Conservation (phyloP, 2,329 filamentous ascomycete species). For the Aureobasidium sp. region DNA sequence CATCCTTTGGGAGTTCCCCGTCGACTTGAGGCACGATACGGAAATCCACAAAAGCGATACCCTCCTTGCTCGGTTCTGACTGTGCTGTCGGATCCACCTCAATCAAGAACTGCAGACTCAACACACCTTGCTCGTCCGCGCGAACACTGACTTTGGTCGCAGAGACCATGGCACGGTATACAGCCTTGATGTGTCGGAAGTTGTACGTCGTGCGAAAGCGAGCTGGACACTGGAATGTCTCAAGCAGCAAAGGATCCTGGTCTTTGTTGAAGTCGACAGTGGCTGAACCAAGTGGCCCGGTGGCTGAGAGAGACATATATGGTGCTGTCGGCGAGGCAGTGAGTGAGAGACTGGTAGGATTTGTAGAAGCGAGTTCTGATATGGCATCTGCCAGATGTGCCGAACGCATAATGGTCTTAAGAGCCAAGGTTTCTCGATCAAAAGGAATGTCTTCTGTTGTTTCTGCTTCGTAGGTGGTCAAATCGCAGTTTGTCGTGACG, state of each 20-base stretch:
- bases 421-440: conserved; percentile 66
- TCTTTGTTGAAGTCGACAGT: conserved; percentile 50
- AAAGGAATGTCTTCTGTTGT: conserved; percentile 74
- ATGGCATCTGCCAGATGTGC: conserved; percentile 65
- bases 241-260: conserved; percentile 47
- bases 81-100: conserved; percentile 55
- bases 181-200: conserved; percentile 78
- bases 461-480: conserved; percentile 65
- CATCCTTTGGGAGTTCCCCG: conserved; percentile 40
- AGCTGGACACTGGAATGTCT: conserved; percentile 61
- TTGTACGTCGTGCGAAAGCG: conserved; percentile 68
- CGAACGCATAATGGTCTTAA: conserved; percentile 93
- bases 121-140: conserved; percentile 78
- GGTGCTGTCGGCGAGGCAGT: conserved; percentile 44
- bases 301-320: conserved; percentile 66
- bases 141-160: conserved; percentile 89
- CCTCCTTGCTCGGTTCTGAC: conserved; percentile 22
- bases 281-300: conserved; percentile 53
- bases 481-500: conserved; percentile 82
- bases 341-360: conserved; percentile 50
- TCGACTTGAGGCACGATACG: conserved; percentile 67
- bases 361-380: conserved; percentile 60
- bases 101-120: conserved; percentile 95
- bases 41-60: conserved; percentile 72
- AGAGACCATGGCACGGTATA: conserved; percentile 84